A percentile compares a stretch with the other conserved stretches of the same genome.
phyloP scores from a whole-genome alignment of 768 basidiomycete species.

The Russula griseocarnosa region DNA sequence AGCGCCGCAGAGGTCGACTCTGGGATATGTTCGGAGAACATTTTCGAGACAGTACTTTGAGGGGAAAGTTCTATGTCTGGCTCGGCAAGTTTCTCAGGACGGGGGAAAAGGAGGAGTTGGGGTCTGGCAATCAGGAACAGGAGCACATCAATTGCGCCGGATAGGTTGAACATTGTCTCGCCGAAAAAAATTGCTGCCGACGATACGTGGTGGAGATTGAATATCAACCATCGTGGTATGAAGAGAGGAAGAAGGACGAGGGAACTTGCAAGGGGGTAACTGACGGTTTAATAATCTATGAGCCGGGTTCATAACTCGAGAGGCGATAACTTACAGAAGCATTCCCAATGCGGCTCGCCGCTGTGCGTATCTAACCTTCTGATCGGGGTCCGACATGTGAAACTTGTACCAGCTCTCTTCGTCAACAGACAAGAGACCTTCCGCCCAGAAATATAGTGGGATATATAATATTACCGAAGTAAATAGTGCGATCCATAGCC shows the following conservation, averaged over 20 bases:
- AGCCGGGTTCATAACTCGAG: not conserved
- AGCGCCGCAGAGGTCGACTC: too few species aligned
- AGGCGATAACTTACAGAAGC: constrained; percentile 32
- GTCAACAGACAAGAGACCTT: constrained; percentile 37
- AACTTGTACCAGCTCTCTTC: constrained; percentile 33
- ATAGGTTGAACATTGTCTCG: constrained; percentile 37
- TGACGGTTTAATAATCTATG: not conserved
- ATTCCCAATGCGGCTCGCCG: constrained; percentile 19
- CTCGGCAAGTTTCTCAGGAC: not conserved
- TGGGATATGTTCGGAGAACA: too few species aligned
- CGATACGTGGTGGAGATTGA: constrained; percentile 28
- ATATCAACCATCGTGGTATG: constrained; percentile 41
- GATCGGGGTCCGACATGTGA: constrained; percentile 20
- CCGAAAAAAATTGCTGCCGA: constrained; percentile 37
- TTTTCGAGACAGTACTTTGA: too few species aligned
- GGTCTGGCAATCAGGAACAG: constrained; percentile 40
- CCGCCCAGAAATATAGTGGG: constrained; percentile 39
- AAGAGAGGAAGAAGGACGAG: constrained; percentile 41
- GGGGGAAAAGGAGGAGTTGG: constrained; percentile 35
- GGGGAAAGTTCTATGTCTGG: too few species aligned
- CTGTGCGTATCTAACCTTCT: not conserved
- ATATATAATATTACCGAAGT: constrained; percentile 37
- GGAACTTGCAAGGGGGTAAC: constrained; percentile 41
- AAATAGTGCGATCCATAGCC: constrained; percentile 44
- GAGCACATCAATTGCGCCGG: constrained; percentile 41